Conservation (phyloP, 106 monocot species). For the Triglochin maritima region DNA sequence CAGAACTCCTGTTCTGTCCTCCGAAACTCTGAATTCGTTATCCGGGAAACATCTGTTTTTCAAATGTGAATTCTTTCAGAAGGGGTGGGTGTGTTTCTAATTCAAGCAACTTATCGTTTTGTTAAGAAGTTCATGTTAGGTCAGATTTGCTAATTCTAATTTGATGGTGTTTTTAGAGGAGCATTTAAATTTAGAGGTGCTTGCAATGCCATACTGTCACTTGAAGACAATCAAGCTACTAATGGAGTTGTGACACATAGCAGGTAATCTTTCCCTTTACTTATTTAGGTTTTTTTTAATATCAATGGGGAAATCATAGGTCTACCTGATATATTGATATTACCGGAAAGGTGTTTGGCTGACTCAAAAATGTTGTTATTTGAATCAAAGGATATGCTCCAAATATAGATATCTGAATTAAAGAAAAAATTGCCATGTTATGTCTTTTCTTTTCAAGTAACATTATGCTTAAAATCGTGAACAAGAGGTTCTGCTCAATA, state of each 20-base stretch:
- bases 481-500: too few relatives aligned
- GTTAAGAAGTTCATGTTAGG: background rate
- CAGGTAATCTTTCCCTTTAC: slow-evolving; percentile 36
- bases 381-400: too few relatives aligned
- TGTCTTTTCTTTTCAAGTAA: too few relatives aligned
- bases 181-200: slow-evolving; percentile 96
- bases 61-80: slow-evolving; percentile 94
- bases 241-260: slow-evolving; percentile 95
- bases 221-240: slow-evolving; percentile 47
- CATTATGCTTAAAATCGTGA: too few relatives aligned
- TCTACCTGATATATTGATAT: too few relatives aligned
- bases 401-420: too few relatives aligned
- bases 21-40: slow-evolving; percentile 42
- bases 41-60: slow-evolving; percentile 59
- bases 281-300: background rate
- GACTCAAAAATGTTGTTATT: too few relatives aligned
- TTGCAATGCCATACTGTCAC: slow-evolving; percentile 83
- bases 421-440: too few relatives aligned
- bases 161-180: slow-evolving; percentile 33
- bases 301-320: too few relatives aligned
- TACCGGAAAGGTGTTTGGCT: too few relatives aligned
- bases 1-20: slow-evolving; percentile 68
- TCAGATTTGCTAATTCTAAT: background rate
- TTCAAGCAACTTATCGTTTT: background rate
- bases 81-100: slow-evolving; percentile 32